Evolutionary conservation across 2,329 filamentous ascomycete genomes (phyloP), one percentile per base, ranked within the genome.

Genomic region (Alternaria longipes): DNA sequence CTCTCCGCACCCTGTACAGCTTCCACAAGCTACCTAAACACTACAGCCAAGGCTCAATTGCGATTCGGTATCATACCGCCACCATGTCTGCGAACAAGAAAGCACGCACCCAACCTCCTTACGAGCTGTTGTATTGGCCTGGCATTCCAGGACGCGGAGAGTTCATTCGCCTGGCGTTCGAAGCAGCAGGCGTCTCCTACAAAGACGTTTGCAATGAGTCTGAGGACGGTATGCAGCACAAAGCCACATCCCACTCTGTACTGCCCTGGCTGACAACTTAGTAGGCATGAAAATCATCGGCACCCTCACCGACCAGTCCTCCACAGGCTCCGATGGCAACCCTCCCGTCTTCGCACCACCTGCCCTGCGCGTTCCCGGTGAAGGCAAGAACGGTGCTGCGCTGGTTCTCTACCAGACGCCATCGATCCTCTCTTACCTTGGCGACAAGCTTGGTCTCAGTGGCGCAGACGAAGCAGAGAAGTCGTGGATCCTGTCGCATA

Each of bases 381-480:
- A 82, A 26, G 80, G 79, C 42, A 78, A 77, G 62, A 83, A 89
- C 64, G 89, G 87, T 60, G 74, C 71, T 11, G 79, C 85, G 41
- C 78, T 93, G 7, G 44, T 88, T 42, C 84, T 94, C 68, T 84
- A 80, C 73, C 91, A 94, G 79, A 91, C 89, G 2, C 83, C 90
- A 38, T 91, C 89, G 74, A 93, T 94, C 68, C 82, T 94, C 16
- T 77, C 88, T 8, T 94, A 93, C 76, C 81, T 94, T 0, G 90
- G 85, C 0, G 84, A 84, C 0, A 84, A 81, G 55, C 80, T 91
- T 0, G 86, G 85, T 0, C 82, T 93, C 1, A 84, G 83, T 0
- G 82, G 83, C 3, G 80, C 82, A 2, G 83, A 82, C 54, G 81
- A 82, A 52, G 68, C 73, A 3, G 86, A 81, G 4, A 76, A 85